These are phyloP conservation scores for Kwoniella dendrophila DNA, from an alignment of 768 basidiomycete genomes.

Conservation along the genomic window DNA sequence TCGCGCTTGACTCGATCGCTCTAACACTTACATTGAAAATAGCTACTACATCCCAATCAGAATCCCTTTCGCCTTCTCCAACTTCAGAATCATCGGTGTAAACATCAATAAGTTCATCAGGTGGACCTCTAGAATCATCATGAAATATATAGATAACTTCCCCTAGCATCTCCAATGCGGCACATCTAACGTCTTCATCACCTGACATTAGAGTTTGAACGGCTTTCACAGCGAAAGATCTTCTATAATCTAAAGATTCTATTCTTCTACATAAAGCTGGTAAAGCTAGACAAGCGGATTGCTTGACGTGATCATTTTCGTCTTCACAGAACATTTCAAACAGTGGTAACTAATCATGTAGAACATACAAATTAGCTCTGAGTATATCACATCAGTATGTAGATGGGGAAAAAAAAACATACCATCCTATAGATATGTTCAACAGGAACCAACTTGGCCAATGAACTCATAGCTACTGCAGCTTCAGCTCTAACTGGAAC, in stretches of 20 bases:
- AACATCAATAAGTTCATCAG: slow-evolving; percentile 70
- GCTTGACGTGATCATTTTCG: slow-evolving; percentile 76
- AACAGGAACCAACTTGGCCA: slow-evolving; percentile 82
- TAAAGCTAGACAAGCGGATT: slow-evolving; percentile 81
- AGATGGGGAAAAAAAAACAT: slow-evolving; percentile 57
- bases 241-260: slow-evolving; percentile 62
- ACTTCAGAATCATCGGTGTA: slow-evolving; percentile 65
- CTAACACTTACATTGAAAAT: slow-evolving; percentile 55
- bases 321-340: slow-evolving; percentile 74
- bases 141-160: slow-evolving; percentile 85
- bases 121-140: slow-evolving; percentile 65
- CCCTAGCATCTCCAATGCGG: slow-evolving; percentile 81
- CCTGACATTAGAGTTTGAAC: slow-evolving; percentile 61
- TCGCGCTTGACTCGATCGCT: background rate
- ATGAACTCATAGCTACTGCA: slow-evolving; percentile 80
- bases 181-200: slow-evolving; percentile 66
- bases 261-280: slow-evolving; percentile 77
- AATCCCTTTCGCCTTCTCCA: slow-evolving; percentile 26
- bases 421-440: slow-evolving; percentile 67
- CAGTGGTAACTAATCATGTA: slow-evolving; percentile 68
- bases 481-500: slow-evolving; percentile 61
- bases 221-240: slow-evolving; percentile 68
- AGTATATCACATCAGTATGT: background rate
- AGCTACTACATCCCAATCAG: slow-evolving; percentile 53
- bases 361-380: background rate